Base-by-base conservation (phyloP, 352 stramenopile species). In the Pythium chondricola region DNA sequence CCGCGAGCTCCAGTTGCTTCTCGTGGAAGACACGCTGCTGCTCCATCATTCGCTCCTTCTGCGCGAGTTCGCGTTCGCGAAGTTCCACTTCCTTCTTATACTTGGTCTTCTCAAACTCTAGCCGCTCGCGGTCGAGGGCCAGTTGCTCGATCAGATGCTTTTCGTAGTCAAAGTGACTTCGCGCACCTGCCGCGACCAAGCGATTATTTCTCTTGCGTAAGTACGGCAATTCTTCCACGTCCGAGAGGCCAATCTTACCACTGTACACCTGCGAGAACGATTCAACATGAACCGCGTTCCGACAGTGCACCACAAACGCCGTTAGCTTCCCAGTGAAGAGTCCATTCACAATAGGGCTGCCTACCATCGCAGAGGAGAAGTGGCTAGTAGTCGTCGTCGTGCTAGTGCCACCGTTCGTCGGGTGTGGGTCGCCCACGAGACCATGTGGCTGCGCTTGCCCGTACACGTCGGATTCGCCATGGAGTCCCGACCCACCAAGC, bases 31-130 rank as follows among this genome's bases (percentile, higher is more conserved):
- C 36, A 25, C 75, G 71, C 29, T 83, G 66, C 41, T 85, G 76
- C 25, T 72, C 65, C 68, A 90, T 66, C 36, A 79, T 65, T 53
- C 83, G 80, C 30, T 85, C 68, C 41, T 70, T 70, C 43, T 84
- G 62, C 9, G 69, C 68, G 4, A 88, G 45, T 24, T 87, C 76
- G 17, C 74, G 74, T 37, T 90, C 79, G 13, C 71, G 72, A 11
- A 88, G 65, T 41, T 88, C 80, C 16, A 85, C 67, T 50, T 88
- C 66, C 48, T 85, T 87, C 48, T 85, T 78, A 49, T 87, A 86
- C 32, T 74, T 73, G 40, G 63, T 47, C 40, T 85, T 87, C 16
- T 85, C 74, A 39, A 88, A 88, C 45, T 83, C 77, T 17, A 91
- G 54, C 0, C 71, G 70, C 50, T 91, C 74, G 32, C 71, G 80